phyloP scores from a whole-genome alignment of 2,329 filamentous ascomycete species.

The Ceratocystis huliohia region DNA sequence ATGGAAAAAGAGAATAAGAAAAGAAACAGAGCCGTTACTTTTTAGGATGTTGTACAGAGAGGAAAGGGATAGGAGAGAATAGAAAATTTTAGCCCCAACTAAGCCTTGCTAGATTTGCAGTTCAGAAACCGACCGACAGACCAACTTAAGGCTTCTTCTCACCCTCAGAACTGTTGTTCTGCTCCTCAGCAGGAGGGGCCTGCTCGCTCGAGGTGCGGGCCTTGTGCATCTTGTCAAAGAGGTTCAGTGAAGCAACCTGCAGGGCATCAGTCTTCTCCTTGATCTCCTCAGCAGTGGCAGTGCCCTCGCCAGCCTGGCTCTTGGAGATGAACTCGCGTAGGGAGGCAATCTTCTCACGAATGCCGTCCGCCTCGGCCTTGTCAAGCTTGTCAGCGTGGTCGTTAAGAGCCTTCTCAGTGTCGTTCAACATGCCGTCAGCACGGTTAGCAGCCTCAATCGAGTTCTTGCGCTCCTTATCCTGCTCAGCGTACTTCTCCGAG shows the following conservation, averaged over 20 bases:
- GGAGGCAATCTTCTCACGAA: conserved; percentile 80
- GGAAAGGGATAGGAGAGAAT: conserved; percentile 19
- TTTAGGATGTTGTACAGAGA: conserved; percentile 16
- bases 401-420: conserved; percentile 96
- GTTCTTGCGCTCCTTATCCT: conserved; percentile 92
- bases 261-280: conserved; percentile 97
- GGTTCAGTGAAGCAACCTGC: conserved; percentile 84
- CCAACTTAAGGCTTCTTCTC: conserved; percentile 51
- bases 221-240: conserved; percentile 99
- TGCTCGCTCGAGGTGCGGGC: conserved; percentile 58
- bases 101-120: too few relatives aligned
- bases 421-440: conserved; percentile 88
- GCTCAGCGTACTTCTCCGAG: conserved; percentile 89
- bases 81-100: neutral
- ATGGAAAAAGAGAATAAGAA: neutral
- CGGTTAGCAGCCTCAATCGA: conserved; percentile 95
- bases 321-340: conserved; percentile 86
- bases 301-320: conserved; percentile 85
- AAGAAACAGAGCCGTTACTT: conserved; percentile 5
- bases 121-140: neutral
- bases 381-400: conserved; percentile 93
- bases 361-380: conserved; percentile 85
- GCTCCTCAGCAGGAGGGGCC: conserved; percentile 44
- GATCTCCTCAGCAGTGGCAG: conserved; percentile 76
- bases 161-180: conserved; percentile 53